phyloP scores from a whole-genome alignment of 257 asterid species.

The Capsicum baccatum region DNA sequence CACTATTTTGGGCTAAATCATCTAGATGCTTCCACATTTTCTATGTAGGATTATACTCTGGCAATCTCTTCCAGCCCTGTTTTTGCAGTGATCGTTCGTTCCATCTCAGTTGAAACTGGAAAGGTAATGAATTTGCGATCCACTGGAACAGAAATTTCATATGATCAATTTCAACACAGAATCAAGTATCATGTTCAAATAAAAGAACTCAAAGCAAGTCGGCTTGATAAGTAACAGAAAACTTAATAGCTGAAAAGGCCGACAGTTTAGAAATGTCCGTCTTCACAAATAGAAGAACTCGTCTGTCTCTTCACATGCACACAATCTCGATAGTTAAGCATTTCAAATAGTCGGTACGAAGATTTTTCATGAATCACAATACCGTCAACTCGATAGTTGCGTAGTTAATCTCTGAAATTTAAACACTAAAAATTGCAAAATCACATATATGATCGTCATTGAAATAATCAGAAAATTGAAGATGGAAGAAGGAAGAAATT shows the following conservation, averaged over 20 bases:
- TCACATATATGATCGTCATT: too few relatives aligned
- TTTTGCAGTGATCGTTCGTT: conserved; percentile 66
- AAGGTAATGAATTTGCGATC: conserved; percentile 79
- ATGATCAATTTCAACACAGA: conserved; percentile 28
- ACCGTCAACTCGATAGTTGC: too few relatives aligned
- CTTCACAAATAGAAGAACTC: neutral
- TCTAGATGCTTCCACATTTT: conserved; percentile 78
- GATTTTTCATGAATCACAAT: too few relatives aligned
- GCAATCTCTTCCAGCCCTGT: conserved; percentile 78
- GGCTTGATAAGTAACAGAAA: neutral
- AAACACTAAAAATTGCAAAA: too few relatives aligned
- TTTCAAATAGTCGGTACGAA: too few relatives aligned
- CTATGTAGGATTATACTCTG: conserved; percentile 66
- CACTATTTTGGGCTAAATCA: conserved; percentile 52
- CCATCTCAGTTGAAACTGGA: conserved; percentile 76
- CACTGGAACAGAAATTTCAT: conserved; percentile 53
- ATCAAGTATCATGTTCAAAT: conserved; percentile 34
- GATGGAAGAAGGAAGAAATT: too few relatives aligned
- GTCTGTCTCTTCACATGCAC: neutral
- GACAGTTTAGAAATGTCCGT: neutral
- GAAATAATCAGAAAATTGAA: too few relatives aligned
- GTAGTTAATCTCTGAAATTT: too few relatives aligned
- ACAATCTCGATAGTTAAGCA: neutral
- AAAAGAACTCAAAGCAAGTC: neutral
- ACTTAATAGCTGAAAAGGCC: neutral